Conservation (phyloP, 2,329 filamentous ascomycete species). For the Colletotrichum sp. region DNA sequence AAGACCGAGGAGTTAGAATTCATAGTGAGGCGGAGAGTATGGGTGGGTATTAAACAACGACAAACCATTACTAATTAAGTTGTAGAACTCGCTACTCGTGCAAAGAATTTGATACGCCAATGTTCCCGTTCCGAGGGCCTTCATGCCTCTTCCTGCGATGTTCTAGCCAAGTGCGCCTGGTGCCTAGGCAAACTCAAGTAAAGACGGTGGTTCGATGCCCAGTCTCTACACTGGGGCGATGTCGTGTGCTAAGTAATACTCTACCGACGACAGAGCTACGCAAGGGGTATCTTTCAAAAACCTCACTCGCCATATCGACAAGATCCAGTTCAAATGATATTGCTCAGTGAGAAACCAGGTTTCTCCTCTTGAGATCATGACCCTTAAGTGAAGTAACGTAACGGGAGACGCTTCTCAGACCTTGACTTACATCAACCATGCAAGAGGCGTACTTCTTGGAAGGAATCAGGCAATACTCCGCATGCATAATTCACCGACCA, state of each 20-base stretch:
- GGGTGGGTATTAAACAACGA: background rate
- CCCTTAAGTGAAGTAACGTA: too few relatives aligned
- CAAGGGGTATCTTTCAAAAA: too few relatives aligned
- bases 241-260: background rate
- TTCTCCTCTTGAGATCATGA: too few relatives aligned
- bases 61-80: background rate
- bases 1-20: background rate
- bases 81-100: background rate
- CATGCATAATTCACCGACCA: too few relatives aligned
- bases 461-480: too few relatives aligned
- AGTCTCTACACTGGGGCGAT: rapidly evolving
- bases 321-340: background rate
- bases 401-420: too few relatives aligned
- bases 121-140: rapidly evolving
- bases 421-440: too few relatives aligned
- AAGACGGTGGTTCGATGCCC: background rate
- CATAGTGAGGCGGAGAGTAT: background rate
- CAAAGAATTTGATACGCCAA: background rate
- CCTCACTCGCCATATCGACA: too few relatives aligned
- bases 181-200: background rate
- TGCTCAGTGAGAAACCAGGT: too few relatives aligned
- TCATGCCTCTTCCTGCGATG: background rate
- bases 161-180: background rate
- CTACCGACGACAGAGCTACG: background rate
- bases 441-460: background rate